phyloP scores from a whole-genome alignment of 1,284 basidiomycete genomes.

The Pseudozyma hubeiensis region DNA sequence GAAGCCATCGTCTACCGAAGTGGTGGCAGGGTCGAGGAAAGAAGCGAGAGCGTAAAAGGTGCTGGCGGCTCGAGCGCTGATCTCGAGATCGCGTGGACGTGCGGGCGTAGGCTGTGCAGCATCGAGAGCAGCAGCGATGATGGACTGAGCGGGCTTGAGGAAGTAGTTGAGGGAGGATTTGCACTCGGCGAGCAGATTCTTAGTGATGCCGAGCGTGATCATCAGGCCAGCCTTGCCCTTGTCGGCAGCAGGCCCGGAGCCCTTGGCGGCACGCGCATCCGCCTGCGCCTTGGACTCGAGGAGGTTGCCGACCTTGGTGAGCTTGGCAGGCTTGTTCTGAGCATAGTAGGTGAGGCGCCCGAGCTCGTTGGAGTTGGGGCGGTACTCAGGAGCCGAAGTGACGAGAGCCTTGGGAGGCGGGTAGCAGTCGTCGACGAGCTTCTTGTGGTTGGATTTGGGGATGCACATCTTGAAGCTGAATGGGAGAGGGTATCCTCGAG shows the following conservation, averaged over 20 bases:
- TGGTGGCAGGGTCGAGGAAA: constrained; percentile 79
- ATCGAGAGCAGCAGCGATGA: constrained; percentile 78
- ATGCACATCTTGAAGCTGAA: constrained; percentile 57
- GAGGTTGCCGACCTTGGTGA: constrained; percentile 85
- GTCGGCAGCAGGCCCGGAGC: constrained; percentile 74
- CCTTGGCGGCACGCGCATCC: constrained; percentile 77
- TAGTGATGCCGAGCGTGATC: constrained; percentile 86
- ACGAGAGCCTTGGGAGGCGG: constrained; percentile 83
- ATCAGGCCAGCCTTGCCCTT: constrained; percentile 84
- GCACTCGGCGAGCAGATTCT: constrained; percentile 88
- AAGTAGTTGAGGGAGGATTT: constrained; percentile 86
- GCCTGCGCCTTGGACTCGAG: constrained; percentile 80
- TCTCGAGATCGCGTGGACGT: constrained; percentile 78
- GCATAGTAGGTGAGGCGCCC: constrained; percentile 93
- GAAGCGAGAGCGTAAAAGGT: constrained; percentile 93
- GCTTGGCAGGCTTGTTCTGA: constrained; percentile 86
- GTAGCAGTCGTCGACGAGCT: constrained; percentile 89
- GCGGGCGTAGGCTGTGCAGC: constrained; percentile 71
- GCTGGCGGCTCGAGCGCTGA: constrained; percentile 83
- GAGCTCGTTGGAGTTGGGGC: constrained; percentile 78
- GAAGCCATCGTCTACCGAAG: constrained; percentile 75
- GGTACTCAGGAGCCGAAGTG: constrained; percentile 80
- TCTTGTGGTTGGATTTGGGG: constrained; percentile 84
- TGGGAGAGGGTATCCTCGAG: too few relatives aligned
- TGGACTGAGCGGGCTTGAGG: constrained; percentile 80